Conservation (phyloP, 371 early-diverging fungal genomes). For the Cokeromyces recurvatus region DNA sequence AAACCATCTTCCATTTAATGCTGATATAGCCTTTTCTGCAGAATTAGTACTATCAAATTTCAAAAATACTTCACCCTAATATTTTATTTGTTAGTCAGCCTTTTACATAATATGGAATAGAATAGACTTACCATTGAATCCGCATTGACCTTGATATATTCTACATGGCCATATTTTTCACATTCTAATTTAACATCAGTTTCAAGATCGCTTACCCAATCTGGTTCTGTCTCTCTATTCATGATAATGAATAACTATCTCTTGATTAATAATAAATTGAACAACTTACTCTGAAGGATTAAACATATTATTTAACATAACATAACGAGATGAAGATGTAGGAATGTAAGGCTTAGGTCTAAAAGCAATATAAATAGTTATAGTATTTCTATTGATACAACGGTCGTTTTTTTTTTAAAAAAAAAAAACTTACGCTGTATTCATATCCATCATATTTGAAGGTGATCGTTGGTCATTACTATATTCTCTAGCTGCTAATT, state of each 20-base stretch:
- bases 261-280: neutral
- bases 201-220: conserved; percentile 87
- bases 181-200: conserved; percentile 86
- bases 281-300: conserved; percentile 77
- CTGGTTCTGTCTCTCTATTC: conserved; percentile 77
- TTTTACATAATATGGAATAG: neutral
- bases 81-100: conserved; percentile 21
- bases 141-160: conserved; percentile 73
- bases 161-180: conserved; percentile 71
- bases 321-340: conserved; percentile 45
- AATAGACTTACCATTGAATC: conserved; percentile 48
- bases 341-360: conserved; percentile 44
- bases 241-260: neutral
- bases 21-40: conserved; percentile 63
- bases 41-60: conserved; percentile 69
- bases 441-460: too few relatives aligned
- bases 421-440: too few relatives aligned
- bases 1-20: conserved; percentile 78
- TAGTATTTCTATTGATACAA: too few relatives aligned
- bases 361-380: neutral
- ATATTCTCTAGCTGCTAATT: conserved; percentile 59
- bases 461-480: too few relatives aligned
- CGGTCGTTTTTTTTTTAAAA: too few relatives aligned
- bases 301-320: conserved; percentile 92
- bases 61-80: conserved; percentile 83